These are phyloP conservation scores for Fusarium sp. DNA, from an alignment of 2,329 filamentous ascomycete genomes.

Conservation along the genomic window DNA sequence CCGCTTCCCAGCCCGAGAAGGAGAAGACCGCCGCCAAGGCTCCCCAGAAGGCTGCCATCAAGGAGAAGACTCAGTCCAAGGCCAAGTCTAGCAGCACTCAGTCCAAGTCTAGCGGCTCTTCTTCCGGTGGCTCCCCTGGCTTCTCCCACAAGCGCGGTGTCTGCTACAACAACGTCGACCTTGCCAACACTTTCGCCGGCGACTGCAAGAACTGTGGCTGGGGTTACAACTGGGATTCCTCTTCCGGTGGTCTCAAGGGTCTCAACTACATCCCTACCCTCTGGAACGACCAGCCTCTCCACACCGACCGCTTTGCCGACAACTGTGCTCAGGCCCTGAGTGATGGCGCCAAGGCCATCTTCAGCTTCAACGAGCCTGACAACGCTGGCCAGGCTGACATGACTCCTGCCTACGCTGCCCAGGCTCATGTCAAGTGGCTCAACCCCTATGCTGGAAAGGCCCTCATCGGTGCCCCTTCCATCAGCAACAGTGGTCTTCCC, in stretches of 20 bases:
- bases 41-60: conserved; percentile 6
- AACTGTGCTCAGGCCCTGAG: conserved; percentile 62
- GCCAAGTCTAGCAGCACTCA: conserved; percentile 6
- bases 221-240: conserved; percentile 75
- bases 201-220: conserved; percentile 59
- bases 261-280: conserved; percentile 74
- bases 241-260: conserved; percentile 52
- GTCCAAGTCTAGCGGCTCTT: background rate
- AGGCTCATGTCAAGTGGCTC: conserved; percentile 62
- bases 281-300: conserved; percentile 59
- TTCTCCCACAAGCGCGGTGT: conserved; percentile 69
- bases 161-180: conserved; percentile 69
- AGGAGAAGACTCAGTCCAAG: conserved; percentile 12
- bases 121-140: conserved; percentile 25
- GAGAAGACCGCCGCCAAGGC: background rate
- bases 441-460: conserved; percentile 63
- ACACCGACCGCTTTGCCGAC: conserved; percentile 59
- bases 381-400: conserved; percentile 67
- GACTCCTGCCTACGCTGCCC: conserved; percentile 60
- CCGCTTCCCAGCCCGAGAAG: background rate
- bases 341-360: conserved; percentile 64
- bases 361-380: conserved; percentile 80
- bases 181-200: conserved; percentile 61
- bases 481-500: conserved; percentile 65
- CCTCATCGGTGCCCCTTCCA: conserved; percentile 66